Conservation (phyloP, 805 yeast genomes). For the Ogataea saltuana region DNA sequence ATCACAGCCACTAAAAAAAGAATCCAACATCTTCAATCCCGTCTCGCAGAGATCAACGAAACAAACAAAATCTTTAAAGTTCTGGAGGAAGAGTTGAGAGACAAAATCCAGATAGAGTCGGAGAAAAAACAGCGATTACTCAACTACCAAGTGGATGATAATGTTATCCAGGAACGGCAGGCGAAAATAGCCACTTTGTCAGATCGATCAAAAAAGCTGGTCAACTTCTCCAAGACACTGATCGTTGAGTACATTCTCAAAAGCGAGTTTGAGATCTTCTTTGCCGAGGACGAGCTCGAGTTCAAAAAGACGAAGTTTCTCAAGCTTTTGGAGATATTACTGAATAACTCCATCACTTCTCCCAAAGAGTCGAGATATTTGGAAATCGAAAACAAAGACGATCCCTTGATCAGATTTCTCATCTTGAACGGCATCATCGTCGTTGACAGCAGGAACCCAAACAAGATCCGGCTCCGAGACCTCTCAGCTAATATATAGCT, state of each 20-base stretch:
- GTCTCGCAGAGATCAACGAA: slow-evolving; percentile 9
- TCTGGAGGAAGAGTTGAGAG: slow-evolving; percentile 11
- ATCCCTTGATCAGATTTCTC: slow-evolving; percentile 36
- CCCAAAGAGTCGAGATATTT: slow-evolving; percentile 19
- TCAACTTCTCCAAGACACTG: slow-evolving; percentile 27
- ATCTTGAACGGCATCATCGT: slow-evolving; percentile 31
- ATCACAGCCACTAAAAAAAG: neutral
- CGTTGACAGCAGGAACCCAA: slow-evolving; percentile 30
- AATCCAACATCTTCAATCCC: slow-evolving; percentile 3
- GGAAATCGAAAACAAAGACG: slow-evolving; percentile 34
- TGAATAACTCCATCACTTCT: slow-evolving; percentile 32
- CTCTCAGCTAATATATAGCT: slow-evolving; percentile 17
- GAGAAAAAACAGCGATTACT: slow-evolving; percentile 10
- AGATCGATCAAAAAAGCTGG: slow-evolving; percentile 25
- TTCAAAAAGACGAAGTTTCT: slow-evolving; percentile 27
- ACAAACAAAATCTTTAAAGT: slow-evolving; percentile 8
- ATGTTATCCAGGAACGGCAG: slow-evolving; percentile 5
- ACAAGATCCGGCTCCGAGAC: slow-evolving; percentile 32
- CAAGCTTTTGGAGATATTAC: slow-evolving; percentile 33
- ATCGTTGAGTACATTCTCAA: slow-evolving; percentile 32
- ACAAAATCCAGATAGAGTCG: slow-evolving; percentile 12
- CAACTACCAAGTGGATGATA: slow-evolving; percentile 5
- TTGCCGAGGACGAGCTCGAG: slow-evolving; percentile 19
- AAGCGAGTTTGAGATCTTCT: slow-evolving; percentile 28
- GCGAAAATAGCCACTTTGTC: slow-evolving; percentile 19